Percentiles rank a stretch among this genome's conserved stretches.
Conservation (phyloP, 2,329 filamentous ascomycete genomes). For the Cladophialophora chaetospira region DNA sequence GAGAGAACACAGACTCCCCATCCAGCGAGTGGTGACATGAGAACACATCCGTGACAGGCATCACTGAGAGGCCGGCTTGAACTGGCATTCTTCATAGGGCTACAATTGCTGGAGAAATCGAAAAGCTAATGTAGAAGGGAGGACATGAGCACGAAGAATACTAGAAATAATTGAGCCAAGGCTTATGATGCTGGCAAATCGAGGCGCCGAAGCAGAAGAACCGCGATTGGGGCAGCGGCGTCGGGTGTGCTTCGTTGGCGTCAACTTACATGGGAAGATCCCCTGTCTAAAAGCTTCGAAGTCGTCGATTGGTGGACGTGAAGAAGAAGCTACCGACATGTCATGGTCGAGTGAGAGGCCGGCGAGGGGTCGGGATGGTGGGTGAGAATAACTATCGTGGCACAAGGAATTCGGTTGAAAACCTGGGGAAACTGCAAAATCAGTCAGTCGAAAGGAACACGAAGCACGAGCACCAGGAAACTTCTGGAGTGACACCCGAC, state of each 20-base stretch:
- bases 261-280: neutral
- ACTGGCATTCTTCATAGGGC: neutral
- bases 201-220: neutral
- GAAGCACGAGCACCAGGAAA: too few species aligned
- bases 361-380: conserved; percentile 11
- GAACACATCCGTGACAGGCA: neutral
- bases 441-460: too few species aligned
- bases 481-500: too few species aligned
- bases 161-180: neutral
- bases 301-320: neutral
- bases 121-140: neutral
- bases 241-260: neutral
- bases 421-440: conserved; percentile 15
- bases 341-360: conserved; percentile 7
- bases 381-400: neutral
- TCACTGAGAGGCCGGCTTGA: neutral
- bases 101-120: neutral
- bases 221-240: conserved; percentile 1
- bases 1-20: neutral
- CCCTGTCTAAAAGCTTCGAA: neutral
- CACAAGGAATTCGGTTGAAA: neutral
- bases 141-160: neutral
- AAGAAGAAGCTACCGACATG: neutral
- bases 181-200: neutral
- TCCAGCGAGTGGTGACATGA: neutral